phyloP scores from a whole-genome alignment of 2,329 filamentous ascomycete genomes.

The Penicillium thymicola region DNA sequence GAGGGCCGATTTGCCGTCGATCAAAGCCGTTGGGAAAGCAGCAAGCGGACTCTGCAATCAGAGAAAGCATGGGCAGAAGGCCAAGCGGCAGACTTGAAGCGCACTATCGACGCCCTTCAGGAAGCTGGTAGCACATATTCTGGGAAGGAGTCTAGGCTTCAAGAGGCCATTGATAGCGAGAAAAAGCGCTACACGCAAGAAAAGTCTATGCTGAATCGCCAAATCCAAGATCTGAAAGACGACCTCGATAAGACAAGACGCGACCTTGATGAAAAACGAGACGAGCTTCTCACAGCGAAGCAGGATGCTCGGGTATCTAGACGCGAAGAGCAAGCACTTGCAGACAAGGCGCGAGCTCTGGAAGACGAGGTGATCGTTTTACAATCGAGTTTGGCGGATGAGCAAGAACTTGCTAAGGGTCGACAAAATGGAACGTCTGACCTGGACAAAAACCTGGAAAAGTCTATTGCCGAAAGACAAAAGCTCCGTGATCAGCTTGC shows the following conservation, averaged over 20 bases:
- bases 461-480: conserved; percentile 59
- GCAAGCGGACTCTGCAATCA: conserved; percentile 62
- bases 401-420: conserved; percentile 59
- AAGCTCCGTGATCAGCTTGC: conserved; percentile 61
- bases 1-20: conserved; percentile 69
- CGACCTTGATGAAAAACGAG: conserved; percentile 62
- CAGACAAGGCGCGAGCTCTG: conserved; percentile 63
- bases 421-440: conserved; percentile 59
- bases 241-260: conserved; percentile 66
- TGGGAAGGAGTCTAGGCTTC: conserved; percentile 64
- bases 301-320: conserved; percentile 69
- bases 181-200: conserved; percentile 69
- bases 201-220: conserved; percentile 66
- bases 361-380: conserved; percentile 76
- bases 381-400: conserved; percentile 63
- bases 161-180: conserved; percentile 67
- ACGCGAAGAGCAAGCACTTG: conserved; percentile 59
- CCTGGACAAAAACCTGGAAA: conserved; percentile 56
- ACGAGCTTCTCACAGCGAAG: conserved; percentile 62
- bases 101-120: conserved; percentile 67
- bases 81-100: conserved; percentile 64
- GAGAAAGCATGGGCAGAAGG: conserved; percentile 67
- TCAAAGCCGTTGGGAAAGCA: conserved; percentile 68
- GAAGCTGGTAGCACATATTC: conserved; percentile 65
- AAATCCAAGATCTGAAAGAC: conserved; percentile 70